Percentiles rank a stretch among this genome's conserved stretches.
phyloP scores from a whole-genome alignment of 2,329 filamentous ascomycete species.

The Paecilomyces sp. region DNA sequence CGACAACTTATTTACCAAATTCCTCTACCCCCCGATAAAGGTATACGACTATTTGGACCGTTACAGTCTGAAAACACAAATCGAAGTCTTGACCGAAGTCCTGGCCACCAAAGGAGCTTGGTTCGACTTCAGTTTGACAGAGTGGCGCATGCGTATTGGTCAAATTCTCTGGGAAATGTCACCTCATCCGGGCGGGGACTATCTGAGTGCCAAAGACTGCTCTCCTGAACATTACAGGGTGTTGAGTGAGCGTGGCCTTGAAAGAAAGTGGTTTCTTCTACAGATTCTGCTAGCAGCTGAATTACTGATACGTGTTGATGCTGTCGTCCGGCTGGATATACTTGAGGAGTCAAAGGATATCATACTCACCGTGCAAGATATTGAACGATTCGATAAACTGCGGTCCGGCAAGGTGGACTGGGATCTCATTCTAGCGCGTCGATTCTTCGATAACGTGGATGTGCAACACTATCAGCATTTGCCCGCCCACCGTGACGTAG shows the following conservation, averaged over 20 bases:
- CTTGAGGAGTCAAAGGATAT: slow-evolving; percentile 32
- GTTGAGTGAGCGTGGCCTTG: slow-evolving; percentile 22
- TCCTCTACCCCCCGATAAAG: slow-evolving; percentile 31
- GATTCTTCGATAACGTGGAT: slow-evolving; percentile 47
- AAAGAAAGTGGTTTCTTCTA: slow-evolving; percentile 48
- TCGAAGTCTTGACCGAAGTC: slow-evolving; percentile 36
- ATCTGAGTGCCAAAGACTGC: slow-evolving; percentile 9
- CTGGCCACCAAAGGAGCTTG: slow-evolving; percentile 38
- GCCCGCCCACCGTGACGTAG: neutral
- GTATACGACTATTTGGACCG: slow-evolving; percentile 16
- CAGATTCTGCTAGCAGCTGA: slow-evolving; percentile 50
- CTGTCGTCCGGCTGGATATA: slow-evolving; percentile 35
- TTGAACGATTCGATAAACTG: slow-evolving; percentile 38
- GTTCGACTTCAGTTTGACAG: slow-evolving; percentile 40
- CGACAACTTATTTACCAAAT: slow-evolving; percentile 27
- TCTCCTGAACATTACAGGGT: slow-evolving; percentile 9
- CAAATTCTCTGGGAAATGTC: slow-evolving; percentile 38
- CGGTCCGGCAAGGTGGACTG: slow-evolving; percentile 49
- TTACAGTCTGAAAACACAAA: slow-evolving; percentile 37
- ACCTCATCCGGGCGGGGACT: slow-evolving; percentile 29
- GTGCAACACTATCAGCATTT: slow-evolving; percentile 19
- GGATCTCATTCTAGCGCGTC: slow-evolving; percentile 48
- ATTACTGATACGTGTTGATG: slow-evolving; percentile 48
- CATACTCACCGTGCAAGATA: slow-evolving; percentile 35
- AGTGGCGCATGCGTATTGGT: slow-evolving; percentile 40